phyloP scores from a whole-genome alignment of 495 filamentous ascomycete genomes.

The Tirmania nivea region DNA sequence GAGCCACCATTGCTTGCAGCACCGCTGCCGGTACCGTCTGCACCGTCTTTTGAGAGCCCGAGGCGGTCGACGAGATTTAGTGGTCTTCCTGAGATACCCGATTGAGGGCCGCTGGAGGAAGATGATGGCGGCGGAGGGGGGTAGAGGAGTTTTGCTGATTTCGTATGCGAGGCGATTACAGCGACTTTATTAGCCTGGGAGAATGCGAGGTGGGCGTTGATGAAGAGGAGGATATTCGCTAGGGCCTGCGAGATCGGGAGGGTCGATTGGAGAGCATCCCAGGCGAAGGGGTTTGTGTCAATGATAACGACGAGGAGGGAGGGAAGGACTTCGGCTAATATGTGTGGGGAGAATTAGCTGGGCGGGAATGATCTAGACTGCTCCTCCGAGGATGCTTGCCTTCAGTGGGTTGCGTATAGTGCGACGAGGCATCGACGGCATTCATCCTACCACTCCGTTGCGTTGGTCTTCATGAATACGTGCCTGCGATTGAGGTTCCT shows the following conservation, averaged over 20 bases:
- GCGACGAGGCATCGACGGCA: not conserved
- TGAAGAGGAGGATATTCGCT: slow-evolving; percentile 81
- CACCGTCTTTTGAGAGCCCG: not conserved
- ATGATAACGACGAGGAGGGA: slow-evolving; percentile 80
- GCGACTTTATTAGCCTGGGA: slow-evolving; percentile 83
- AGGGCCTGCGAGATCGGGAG: slow-evolving; percentile 72
- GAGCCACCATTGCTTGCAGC: not conserved
- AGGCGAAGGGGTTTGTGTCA: slow-evolving; percentile 91
- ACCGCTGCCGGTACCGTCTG: not conserved
- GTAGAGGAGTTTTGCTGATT: slow-evolving; percentile 74
- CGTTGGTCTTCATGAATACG: not conserved
- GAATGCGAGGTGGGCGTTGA: slow-evolving; percentile 85
- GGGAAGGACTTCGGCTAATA: slow-evolving; percentile 22
- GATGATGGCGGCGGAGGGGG: slow-evolving; percentile 25
- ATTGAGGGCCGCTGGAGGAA: slow-evolving; percentile 2
- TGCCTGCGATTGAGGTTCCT: too few species aligned
- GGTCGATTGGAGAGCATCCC: slow-evolving; percentile 62
- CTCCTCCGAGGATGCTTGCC: not conserved
- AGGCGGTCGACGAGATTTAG: not conserved
- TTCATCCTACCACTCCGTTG: not conserved
- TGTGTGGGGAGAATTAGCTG: not conserved
- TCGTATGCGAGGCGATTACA: slow-evolving; percentile 67
- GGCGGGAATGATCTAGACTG: too few species aligned
- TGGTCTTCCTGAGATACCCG: slow-evolving; percentile 16
- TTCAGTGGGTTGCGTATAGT: not conserved